These are phyloP conservation scores for Warburgia ugandensis DNA, from an alignment of 164 flowering plant species.

Conservation along the genomic window DNA sequence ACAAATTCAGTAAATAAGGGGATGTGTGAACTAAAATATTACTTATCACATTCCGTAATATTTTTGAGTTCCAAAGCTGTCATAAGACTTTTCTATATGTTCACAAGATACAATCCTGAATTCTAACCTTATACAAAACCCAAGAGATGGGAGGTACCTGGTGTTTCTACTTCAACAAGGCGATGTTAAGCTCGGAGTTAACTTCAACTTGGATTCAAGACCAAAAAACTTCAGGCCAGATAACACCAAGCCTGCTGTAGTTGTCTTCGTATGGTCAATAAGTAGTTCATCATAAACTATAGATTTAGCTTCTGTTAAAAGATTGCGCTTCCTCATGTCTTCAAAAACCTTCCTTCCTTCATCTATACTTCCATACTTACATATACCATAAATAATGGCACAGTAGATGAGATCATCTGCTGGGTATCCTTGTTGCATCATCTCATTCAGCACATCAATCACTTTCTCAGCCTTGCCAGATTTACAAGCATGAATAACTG, in stretches of 20 bases:
- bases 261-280: slow-evolving; percentile 69
- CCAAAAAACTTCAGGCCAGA: slow-evolving; percentile 78
- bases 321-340: slow-evolving; percentile 39
- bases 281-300: slow-evolving; percentile 75
- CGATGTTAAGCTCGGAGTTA: slow-evolving; percentile 40
- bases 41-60: no score
- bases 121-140: background rate
- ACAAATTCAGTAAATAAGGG: no score
- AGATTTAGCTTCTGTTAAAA: slow-evolving; percentile 55
- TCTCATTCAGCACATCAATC: slow-evolving; percentile 65
- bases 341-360: slow-evolving; percentile 79
- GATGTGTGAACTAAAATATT: no score
- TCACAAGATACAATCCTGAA: no score
- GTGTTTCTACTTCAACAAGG: slow-evolving; percentile 12
- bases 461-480: slow-evolving; percentile 58
- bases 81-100: no score
- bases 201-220: slow-evolving; percentile 61
- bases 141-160: background rate
- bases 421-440: slow-evolving; percentile 60
- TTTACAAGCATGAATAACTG: slow-evolving; percentile 60
- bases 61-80: no score
- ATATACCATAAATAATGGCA: slow-evolving; percentile 76
- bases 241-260: slow-evolving; percentile 63
- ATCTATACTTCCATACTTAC: slow-evolving; percentile 65
- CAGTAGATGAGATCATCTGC: slow-evolving; percentile 47